Base-by-base conservation (phyloP, 768 basidiomycete species). In the Lactarius pseudohatsudake region DNA sequence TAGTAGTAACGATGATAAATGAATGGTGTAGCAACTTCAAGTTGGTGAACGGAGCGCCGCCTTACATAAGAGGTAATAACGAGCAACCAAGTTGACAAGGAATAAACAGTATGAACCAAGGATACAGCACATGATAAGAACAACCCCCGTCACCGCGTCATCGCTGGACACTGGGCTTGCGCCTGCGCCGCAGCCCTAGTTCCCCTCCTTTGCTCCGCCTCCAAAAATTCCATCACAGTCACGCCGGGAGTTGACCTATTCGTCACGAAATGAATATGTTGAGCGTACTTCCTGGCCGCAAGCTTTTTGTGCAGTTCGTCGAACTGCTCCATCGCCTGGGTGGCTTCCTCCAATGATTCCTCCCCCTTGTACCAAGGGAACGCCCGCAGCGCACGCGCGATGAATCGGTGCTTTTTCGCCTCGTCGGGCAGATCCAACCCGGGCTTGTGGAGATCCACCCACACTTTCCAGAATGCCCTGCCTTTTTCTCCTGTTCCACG, bases 311-410 rank as follows among this genome's bases (percentile, higher is more conserved):
- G 30, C 26, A 62, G 5, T 4, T 2, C 40, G 11, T 56, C 9
- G 20, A 62, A n/a, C 5, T 15, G 43, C 8, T 30, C 6, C 38
- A 62, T 13, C n/a, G 30, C 55, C 2, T 43, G 7, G 20, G 56
- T 26, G 10, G 62, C 54, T n/a, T 62, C 62, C n/a, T 45, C 20
- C 10, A 56, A n/a, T 15, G 62, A 54, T 26, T 62, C 20, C 4
- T 57, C 30, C 15, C 41, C 61, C 32, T 56, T 34, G n/a, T 43
- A 62, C 62, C 54, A 62, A 41, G 62, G 20, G 34, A 56, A 57
- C 5, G 16, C 9, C 40, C 32, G 22, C 28, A 62, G 41, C 41
- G 43, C 15, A 2, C 45, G 43, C 30, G 32, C 45, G 7, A 50
- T n/a, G 28, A 34, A 47, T 15, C 11, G 43, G 36, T 13, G 7